Conservation (phyloP, 2,329 filamentous ascomycete genomes). For the Exophiala lecanii-corni region DNA sequence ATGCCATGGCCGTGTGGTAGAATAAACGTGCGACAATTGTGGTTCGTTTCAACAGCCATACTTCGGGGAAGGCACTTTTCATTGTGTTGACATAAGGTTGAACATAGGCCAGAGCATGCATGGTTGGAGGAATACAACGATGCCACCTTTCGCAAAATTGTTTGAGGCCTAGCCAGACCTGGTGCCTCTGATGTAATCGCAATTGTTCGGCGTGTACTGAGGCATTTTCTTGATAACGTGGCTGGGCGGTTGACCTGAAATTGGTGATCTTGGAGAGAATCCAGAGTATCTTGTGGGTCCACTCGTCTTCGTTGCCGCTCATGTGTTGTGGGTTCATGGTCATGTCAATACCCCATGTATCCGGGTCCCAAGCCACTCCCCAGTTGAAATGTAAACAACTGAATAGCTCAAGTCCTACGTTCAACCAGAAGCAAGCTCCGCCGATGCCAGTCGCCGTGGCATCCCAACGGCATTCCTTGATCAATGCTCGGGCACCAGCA, state of each 20-base stretch:
- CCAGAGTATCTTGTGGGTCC: constrained; percentile 86
- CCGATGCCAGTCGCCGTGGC: constrained; percentile 73
- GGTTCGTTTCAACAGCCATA: constrained; percentile 83
- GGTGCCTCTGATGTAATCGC: constrained; percentile 58
- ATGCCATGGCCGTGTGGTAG: constrained; percentile 79
- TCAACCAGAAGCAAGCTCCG: constrained; percentile 89
- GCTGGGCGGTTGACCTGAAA: constrained; percentile 65
- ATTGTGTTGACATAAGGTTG: constrained; percentile 61
- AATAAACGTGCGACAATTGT: constrained; percentile 79
- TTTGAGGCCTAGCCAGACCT: constrained; percentile 77
- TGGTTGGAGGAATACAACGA: constrained; percentile 69
- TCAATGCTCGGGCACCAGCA: constrained; percentile 74
- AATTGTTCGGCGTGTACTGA: constrained; percentile 56
- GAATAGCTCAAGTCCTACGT: constrained; percentile 84
- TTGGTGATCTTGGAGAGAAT: constrained; percentile 83
- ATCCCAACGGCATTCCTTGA: constrained; percentile 87
- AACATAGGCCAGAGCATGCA: constrained; percentile 79
- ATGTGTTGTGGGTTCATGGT: constrained; percentile 55
- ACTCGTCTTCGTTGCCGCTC: constrained; percentile 68
- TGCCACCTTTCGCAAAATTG: constrained; percentile 81
- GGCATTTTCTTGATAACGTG: constrained; percentile 53
- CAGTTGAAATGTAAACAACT: constrained; percentile 84
- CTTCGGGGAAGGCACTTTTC: constrained; percentile 75
- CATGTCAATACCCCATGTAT: constrained; percentile 83
- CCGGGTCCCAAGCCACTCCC: constrained; percentile 81